Base-by-base conservation (phyloP, 495 filamentous ascomycete genomes). In the Tetracladium setigerum region DNA sequence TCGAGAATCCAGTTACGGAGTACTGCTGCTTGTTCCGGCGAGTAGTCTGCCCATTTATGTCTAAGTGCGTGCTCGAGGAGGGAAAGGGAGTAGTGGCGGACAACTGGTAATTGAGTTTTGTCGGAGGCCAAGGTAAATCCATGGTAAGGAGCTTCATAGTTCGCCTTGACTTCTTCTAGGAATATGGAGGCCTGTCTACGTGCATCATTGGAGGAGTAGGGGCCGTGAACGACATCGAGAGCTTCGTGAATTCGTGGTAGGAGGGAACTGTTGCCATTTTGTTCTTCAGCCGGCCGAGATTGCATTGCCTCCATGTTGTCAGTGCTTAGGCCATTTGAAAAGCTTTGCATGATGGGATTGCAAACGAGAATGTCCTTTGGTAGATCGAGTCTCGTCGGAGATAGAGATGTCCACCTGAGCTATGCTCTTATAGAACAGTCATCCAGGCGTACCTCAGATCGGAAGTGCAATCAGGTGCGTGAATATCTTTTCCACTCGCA, bases 11-110 rank as follows among this genome's bases (percentile, higher is more conserved):
- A 89, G 34, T 70, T 66, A 27, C 83, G 78, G 45, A 96, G 62
- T n/a, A 71, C 72, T 11, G 61, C 60, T 19, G 75, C 75, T 54
- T 94, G 82, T 30, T 79, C 77, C 13, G 67, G 51, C 18, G 76
- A 73, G 51, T 82, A 85, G 32, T 83, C 81, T 9, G 78, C 77
- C 74, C 89, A 95, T 42, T 79, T 79, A 61, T 95, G 87, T 53
- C 82, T 84, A 50, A 96, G 77, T 14, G 86, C 81, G 62, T 92
- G 79, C 51, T 99, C 92, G 50, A 99, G 74, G 16, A 97, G 73
- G 10, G 88, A 88, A 19, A 99, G 72, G 36, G 88, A 94, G 62
- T 92, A 99, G 64, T 96, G 89, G 52, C 92, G 85, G 35, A 97
- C 85, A 31, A 91, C 74, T 11, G 86, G 76, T 36, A 84, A 74